Percentiles rank a stretch among this genome's conserved stretches.
phyloP scores from a whole-genome alignment of 1,139 yeast species.

The Geotrichum phurueaensis region DNA sequence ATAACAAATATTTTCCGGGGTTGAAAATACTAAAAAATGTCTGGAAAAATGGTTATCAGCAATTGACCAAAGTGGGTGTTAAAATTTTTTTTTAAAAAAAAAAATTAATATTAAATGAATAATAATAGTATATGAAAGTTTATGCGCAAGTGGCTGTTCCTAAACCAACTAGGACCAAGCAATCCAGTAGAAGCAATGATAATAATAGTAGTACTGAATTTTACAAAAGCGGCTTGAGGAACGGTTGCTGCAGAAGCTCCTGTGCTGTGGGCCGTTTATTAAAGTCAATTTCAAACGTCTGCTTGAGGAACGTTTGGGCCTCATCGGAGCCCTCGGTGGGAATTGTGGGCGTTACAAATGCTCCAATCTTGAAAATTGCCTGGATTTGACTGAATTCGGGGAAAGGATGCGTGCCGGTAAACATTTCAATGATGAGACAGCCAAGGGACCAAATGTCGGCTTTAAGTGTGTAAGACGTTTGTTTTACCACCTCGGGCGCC shows the following conservation, averaged over 20 bases:
- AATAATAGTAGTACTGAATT: background rate
- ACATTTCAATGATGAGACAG: conserved; percentile 86
- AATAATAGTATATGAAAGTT: background rate
- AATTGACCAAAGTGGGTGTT: no score
- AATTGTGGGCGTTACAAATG: conserved; percentile 65
- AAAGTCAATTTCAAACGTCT: conserved; percentile 72
- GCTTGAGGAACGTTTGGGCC: conserved; percentile 58
- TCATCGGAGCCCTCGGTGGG: conserved; percentile 70
- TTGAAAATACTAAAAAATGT: no score
- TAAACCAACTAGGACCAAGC: no score
- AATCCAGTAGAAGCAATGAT: background rate
- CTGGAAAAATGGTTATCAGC: no score
- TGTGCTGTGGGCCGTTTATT: conserved; percentile 67
- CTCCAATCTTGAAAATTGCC: conserved; percentile 88
- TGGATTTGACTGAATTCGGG: conserved; percentile 95
- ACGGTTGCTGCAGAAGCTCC: conserved; percentile 58
- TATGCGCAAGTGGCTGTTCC: no score
- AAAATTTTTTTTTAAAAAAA: no score
- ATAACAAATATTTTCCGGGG: no score
- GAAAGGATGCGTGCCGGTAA: conserved; percentile 89
- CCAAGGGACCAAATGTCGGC: conserved; percentile 97
- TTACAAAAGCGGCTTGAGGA: conserved; percentile 18
- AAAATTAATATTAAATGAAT: background rate
- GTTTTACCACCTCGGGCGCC: conserved; percentile 97
- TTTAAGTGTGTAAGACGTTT: conserved; percentile 78